phyloP scores from a whole-genome alignment of 208 protist genomes.

The Acanthamoeba divionensis region DNA sequence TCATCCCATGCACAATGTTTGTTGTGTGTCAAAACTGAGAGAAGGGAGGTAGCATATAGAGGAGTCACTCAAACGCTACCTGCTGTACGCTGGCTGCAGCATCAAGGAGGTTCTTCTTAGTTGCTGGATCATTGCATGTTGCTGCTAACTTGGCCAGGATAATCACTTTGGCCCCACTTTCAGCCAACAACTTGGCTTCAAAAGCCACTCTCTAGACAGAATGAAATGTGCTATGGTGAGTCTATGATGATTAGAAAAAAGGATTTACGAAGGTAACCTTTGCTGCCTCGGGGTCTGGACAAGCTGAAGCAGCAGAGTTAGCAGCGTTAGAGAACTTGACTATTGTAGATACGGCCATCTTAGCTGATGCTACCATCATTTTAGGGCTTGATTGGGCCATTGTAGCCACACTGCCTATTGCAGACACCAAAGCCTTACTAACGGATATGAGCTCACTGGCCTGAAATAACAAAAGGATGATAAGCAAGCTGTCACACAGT shows the following conservation, averaged over 20 bases:
- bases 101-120: constrained; percentile 21
- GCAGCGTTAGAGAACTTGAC: background rate
- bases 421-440: background rate
- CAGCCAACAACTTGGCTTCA: background rate
- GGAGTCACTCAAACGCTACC: too few relatives aligned
- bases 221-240: too few relatives aligned
- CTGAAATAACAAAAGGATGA: too few relatives aligned
- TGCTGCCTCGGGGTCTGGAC: background rate
- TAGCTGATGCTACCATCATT: constrained; percentile 14
- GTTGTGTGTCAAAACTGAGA: too few relatives aligned
- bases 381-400: constrained; percentile 34
- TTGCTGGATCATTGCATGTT: background rate
- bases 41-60: too few relatives aligned
- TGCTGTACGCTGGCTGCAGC: background rate
- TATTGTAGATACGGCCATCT: background rate
- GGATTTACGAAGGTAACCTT: background rate
- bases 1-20: too few relatives aligned
- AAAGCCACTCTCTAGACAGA: too few relatives aligned
- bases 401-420: background rate
- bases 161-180: constrained; percentile 4
- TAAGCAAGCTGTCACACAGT: too few relatives aligned
- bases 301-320: background rate
- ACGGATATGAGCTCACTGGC: constrained; percentile 9
- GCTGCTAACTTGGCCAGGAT: background rate
- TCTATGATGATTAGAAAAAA: too few relatives aligned